These are phyloP conservation scores for Hymenochaete sp. DNA, from an alignment of 1,284 basidiomycete species.

Conservation along the genomic window DNA sequence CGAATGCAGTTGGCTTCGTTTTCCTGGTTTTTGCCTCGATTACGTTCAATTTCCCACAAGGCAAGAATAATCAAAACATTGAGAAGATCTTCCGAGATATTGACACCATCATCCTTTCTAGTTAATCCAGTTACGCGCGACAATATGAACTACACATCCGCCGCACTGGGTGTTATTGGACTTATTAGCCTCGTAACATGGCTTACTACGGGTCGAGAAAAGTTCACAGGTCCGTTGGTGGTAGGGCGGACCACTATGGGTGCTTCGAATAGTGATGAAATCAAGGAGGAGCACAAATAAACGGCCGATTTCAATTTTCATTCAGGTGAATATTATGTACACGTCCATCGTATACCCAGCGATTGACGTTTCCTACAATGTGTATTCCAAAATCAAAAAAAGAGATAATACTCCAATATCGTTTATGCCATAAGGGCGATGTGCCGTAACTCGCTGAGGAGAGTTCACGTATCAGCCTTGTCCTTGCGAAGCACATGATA, in stretches of 20 bases:
- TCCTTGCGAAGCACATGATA: background rate
- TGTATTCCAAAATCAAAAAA: background rate
- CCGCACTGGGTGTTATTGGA: constrained; percentile 15
- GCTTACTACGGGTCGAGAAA: constrained; percentile 12
- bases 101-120: background rate
- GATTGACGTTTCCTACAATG: too few relatives aligned
- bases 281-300: too few relatives aligned
- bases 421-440: constrained; percentile 67
- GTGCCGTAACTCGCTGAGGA: constrained; percentile 65
- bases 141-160: constrained; percentile 18
- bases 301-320: background rate
- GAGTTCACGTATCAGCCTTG: constrained; percentile 15
- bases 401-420: background rate
- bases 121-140: constrained; percentile 15
- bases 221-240: constrained; percentile 13
- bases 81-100: background rate
- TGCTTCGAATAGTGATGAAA: too few relatives aligned
- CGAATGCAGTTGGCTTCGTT: constrained; percentile 14
- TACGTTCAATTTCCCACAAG: constrained; percentile 17
- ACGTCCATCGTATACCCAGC: too few relatives aligned
- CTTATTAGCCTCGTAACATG: constrained; percentile 14
- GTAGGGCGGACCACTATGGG: background rate
- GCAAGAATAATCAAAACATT: constrained; percentile 5
- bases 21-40: constrained; percentile 18
- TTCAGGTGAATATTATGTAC: too few relatives aligned